These are phyloP conservation scores for Peronospora belbahrii DNA, from an alignment of 352 stramenopile species.

Conservation along the genomic window DNA sequence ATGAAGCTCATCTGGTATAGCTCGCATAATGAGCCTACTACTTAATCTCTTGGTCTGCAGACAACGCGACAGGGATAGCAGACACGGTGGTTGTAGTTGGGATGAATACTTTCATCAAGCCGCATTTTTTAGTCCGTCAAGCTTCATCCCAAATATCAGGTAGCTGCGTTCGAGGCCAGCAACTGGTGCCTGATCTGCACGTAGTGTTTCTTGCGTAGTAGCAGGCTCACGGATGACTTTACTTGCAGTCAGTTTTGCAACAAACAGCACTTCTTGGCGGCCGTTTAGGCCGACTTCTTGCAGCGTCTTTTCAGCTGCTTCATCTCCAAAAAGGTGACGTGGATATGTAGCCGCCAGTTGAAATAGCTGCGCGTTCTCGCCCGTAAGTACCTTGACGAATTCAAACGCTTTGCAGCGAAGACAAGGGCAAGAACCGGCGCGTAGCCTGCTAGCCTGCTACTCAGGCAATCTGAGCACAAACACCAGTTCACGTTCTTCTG, in stretches of 20 bases:
- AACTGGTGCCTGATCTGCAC: constrained; percentile 1
- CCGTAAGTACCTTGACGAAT: constrained; percentile 47
- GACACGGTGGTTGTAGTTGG: constrained; percentile 66
- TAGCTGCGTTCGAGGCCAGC: constrained; percentile 16
- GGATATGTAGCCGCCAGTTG: constrained; percentile 56
- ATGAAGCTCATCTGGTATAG: constrained; percentile 71
- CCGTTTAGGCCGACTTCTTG: constrained; percentile 44
- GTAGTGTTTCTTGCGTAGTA: not conserved
- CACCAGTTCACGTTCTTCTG: constrained; percentile 33
- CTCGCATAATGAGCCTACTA: constrained; percentile 59
- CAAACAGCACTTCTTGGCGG: constrained; percentile 59
- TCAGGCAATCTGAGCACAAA: constrained; percentile 41
- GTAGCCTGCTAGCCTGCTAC: constrained; percentile 41
- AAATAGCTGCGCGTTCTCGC: constrained; percentile 32
- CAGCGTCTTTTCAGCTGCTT: constrained; percentile 28
- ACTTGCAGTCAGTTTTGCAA: constrained; percentile 25
- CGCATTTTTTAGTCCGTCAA: constrained; percentile 33
- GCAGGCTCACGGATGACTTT: not conserved
- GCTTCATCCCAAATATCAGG: constrained; percentile 38
- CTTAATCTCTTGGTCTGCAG: constrained; percentile 41
- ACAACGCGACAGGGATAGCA: constrained; percentile 43
- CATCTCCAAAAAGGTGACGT: constrained; percentile 41
- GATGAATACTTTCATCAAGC: constrained; percentile 41
- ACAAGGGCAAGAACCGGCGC: constrained; percentile 36
- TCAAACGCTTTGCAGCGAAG: constrained; percentile 33